These are phyloP conservation scores for Ilyonectria robusta DNA, from an alignment of 2,329 filamentous ascomycete genomes.

Conservation along the genomic window DNA sequence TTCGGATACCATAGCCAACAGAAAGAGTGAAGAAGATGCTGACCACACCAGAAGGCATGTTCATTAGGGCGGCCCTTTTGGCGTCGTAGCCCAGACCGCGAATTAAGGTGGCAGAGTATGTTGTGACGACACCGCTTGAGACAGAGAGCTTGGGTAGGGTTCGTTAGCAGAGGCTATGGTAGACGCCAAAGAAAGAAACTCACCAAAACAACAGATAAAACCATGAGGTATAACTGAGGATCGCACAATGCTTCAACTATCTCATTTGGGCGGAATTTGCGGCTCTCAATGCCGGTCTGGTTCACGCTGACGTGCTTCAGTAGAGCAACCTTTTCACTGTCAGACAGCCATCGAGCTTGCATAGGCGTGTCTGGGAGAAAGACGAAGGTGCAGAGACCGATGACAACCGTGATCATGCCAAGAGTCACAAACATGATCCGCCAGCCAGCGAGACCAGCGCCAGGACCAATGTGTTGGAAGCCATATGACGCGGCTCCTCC, in stretches of 20 bases:
- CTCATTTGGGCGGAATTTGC: slow-evolving; percentile 66
- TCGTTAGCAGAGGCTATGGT: background rate
- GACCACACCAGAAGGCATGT: slow-evolving; percentile 67
- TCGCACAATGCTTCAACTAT: slow-evolving; percentile 67
- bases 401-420: slow-evolving; percentile 61
- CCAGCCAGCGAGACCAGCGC: slow-evolving; percentile 74
- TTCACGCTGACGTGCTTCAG: slow-evolving; percentile 70
- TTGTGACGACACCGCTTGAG: slow-evolving; percentile 68
- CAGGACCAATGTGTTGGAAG: slow-evolving; percentile 68
- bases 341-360: slow-evolving; percentile 61
- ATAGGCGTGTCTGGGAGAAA: slow-evolving; percentile 61
- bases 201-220: slow-evolving; percentile 64
- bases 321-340: slow-evolving; percentile 64
- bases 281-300: slow-evolving; percentile 70
- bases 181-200: slow-evolving; percentile 33
- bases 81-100: slow-evolving; percentile 61
- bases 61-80: slow-evolving; percentile 65
- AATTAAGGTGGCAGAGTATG: slow-evolving; percentile 69
- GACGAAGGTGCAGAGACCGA: slow-evolving; percentile 51
- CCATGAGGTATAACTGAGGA: slow-evolving; percentile 66
- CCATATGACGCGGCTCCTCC: slow-evolving; percentile 74
- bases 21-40: slow-evolving; percentile 67
- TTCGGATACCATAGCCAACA: slow-evolving; percentile 63
- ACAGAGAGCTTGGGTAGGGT: slow-evolving; percentile 57
- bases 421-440: slow-evolving; percentile 79